A percentile compares a stretch with the other conserved stretches of the same genome.
Conservation (phyloP, 2,329 filamentous ascomycete species). For the Beauveria medogensis region DNA sequence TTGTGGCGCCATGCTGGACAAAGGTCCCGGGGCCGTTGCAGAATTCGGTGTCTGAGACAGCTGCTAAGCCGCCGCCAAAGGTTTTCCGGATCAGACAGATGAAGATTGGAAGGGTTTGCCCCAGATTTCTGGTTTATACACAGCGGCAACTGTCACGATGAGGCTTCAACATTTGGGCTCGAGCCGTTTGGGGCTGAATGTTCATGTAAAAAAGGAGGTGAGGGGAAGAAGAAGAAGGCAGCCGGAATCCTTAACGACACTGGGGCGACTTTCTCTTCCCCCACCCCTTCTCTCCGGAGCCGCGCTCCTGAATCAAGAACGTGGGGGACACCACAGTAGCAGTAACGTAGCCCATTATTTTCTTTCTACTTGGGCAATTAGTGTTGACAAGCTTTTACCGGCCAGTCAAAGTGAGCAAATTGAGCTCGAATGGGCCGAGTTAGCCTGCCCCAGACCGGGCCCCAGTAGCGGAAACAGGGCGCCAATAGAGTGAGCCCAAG, state of each 20-base stretch:
- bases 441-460: background rate
- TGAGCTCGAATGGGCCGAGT: background rate
- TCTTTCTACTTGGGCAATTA: background rate
- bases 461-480: background rate
- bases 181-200: background rate
- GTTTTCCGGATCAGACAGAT: too few species aligned
- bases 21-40: background rate
- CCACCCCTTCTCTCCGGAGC: background rate
- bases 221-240: background rate
- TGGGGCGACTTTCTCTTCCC: background rate
- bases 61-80: too few species aligned
- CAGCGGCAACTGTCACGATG: background rate
- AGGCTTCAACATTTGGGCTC: background rate
- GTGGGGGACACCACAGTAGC: background rate
- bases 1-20: background rate
- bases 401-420: background rate
- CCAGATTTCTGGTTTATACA: background rate
- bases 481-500: background rate
- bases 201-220: background rate
- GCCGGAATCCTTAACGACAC: background rate
- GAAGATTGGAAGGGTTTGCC: too few species aligned
- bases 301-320: background rate
- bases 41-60: constrained; percentile 2
- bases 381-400: background rate
- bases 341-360: background rate